Conservation (phyloP, 768 basidiomycete genomes). For the Trametes punicea region DNA sequence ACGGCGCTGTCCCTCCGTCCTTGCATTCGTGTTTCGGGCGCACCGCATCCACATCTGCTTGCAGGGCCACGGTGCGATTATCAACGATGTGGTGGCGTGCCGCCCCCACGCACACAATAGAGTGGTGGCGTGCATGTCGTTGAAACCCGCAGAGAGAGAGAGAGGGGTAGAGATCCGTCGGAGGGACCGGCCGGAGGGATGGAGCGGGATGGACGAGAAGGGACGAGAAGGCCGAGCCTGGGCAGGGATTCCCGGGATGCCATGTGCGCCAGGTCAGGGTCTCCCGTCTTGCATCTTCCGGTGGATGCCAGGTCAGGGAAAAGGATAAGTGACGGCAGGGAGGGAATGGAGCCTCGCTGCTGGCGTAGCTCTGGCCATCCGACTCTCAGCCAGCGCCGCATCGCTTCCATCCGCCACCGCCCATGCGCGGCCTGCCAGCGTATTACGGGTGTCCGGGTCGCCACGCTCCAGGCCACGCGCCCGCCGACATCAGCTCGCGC, state of each 20-base stretch:
- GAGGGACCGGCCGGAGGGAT: background rate
- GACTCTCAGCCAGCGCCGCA: background rate
- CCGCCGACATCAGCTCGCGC: too few species aligned
- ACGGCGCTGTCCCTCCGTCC: too few species aligned
- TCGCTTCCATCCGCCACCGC: background rate
- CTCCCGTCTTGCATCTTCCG: too few species aligned
- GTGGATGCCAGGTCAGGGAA: too few species aligned
- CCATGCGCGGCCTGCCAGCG: too few species aligned
- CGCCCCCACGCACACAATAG: too few species aligned
- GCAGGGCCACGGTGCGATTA: background rate
- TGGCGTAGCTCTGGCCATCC: background rate
- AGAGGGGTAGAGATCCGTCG: background rate
- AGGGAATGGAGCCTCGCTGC: background rate
- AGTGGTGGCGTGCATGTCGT: too few species aligned
- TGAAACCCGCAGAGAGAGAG: background rate
- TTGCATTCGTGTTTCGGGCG: too few species aligned
- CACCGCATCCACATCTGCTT: too few species aligned
- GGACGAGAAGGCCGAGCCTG: background rate
- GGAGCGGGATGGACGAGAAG: background rate
- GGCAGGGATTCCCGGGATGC: background rate
- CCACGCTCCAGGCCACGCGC: background rate
- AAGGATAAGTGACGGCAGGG: too few species aligned
- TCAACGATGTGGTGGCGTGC: too few species aligned
- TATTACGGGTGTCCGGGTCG: too few species aligned
- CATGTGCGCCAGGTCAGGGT: background rate